phyloP scores from a whole-genome alignment of 1,139 yeast species.

The Schizosaccharomyces versatilis region DNA sequence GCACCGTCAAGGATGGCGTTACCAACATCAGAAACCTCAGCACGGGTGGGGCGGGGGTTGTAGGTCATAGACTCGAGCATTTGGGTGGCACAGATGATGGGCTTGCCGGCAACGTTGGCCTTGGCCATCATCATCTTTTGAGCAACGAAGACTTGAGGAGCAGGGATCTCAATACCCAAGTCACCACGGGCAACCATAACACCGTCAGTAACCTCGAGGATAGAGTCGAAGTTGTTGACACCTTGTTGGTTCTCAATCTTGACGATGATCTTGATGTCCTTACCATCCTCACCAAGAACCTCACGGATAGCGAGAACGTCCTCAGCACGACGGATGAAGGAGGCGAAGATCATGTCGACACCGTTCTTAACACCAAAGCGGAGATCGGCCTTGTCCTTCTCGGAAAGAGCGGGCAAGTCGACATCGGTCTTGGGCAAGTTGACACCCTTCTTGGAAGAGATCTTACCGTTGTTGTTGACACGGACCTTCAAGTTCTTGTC shows the following conservation, averaged over 20 bases:
- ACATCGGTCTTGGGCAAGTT: slow-evolving; percentile 97
- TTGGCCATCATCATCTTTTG: slow-evolving; percentile 98
- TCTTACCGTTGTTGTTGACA: slow-evolving; percentile 83
- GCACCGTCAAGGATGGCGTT: slow-evolving; percentile 98
- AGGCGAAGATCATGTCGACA: slow-evolving; percentile 95
- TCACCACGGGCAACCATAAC: slow-evolving; percentile 99
- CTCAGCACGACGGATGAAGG: slow-evolving; percentile 84
- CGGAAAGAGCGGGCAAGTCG: slow-evolving; percentile 91
- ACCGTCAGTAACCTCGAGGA: slow-evolving; percentile 86
- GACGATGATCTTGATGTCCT: slow-evolving; percentile 82
- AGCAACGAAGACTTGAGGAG: slow-evolving; percentile 93
- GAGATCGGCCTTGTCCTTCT: slow-evolving; percentile 82
- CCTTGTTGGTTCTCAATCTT: slow-evolving; percentile 99
- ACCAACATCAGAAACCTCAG: slow-evolving; percentile 98
- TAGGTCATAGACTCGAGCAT: slow-evolving; percentile 98
- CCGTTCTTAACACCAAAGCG: slow-evolving; percentile 87
- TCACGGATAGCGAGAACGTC: slow-evolving; percentile 79
- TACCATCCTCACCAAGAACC: slow-evolving; percentile 92
- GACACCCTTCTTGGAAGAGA: slow-evolving; percentile 95
- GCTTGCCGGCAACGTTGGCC: slow-evolving; percentile 97
- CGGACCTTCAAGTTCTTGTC: slow-evolving; percentile 60
- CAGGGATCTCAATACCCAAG: slow-evolving; percentile 97
- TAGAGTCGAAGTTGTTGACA: slow-evolving; percentile 96
- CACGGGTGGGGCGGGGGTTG: slow-evolving; percentile 99
- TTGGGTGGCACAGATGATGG: slow-evolving; percentile 98